Percentiles rank a stretch among this genome's conserved stretches.
Conservation (phyloP, 176 grass and related monocot species). For the Eremochloa ophiuroides region DNA sequence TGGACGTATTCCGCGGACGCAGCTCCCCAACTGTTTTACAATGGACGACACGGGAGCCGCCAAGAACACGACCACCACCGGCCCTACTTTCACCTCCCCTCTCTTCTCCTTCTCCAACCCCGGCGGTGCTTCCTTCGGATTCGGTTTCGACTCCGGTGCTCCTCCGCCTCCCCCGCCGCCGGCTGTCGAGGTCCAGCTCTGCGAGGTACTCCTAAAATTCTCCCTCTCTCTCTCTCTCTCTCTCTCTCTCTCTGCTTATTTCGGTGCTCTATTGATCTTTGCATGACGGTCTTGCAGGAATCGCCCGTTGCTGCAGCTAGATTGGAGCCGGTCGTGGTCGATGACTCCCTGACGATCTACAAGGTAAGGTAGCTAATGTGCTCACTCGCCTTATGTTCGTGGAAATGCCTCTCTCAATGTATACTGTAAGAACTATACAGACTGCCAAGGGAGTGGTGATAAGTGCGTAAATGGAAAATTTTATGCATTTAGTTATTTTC, state of each 20-base stretch:
- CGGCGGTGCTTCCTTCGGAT: slow-evolving; percentile 21
- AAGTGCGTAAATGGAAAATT: neutral
- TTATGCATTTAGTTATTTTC: neutral
- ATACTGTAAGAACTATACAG: neutral
- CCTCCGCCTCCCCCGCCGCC: slow-evolving; percentile 49
- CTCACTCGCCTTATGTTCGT: neutral
- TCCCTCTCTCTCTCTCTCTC: neutral
- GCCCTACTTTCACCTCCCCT: neutral
- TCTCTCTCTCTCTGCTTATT: too few species aligned
- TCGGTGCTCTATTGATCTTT: neutral
- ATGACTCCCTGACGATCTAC: slow-evolving; percentile 59
- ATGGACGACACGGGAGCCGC: slow-evolving; percentile 22
- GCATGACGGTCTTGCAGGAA: slow-evolving; percentile 16
- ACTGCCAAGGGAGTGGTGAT: neutral
- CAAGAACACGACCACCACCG: slow-evolving; percentile 5
- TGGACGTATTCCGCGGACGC: neutral
- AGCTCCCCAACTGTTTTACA: neutral
- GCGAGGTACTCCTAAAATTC: slow-evolving; percentile 33
- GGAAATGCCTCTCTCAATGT: neutral
- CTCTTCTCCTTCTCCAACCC: slow-evolving; percentile 62
- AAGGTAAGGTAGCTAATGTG: slow-evolving; percentile 45
- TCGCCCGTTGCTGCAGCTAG: neutral
- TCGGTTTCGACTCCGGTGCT: slow-evolving; percentile 9
- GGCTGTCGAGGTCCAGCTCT: slow-evolving; percentile 52
- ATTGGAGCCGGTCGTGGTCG: slow-evolving; percentile 54